Base-by-base conservation (phyloP, 2,329 filamentous ascomycete species). In the Ceratocystis ficicola region DNA sequence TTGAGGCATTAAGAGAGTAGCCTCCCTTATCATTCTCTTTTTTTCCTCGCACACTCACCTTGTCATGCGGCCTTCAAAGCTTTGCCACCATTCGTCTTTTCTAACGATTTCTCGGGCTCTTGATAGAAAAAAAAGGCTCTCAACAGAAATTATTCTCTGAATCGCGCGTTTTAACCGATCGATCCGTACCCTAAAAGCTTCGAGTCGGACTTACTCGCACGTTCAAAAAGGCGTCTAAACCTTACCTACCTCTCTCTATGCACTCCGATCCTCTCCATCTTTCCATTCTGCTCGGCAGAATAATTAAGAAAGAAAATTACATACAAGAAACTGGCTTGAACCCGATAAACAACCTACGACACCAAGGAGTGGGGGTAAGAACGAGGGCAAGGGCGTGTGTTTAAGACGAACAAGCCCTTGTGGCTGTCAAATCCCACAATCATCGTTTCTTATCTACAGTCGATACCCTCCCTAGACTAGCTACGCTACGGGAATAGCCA, bases 391-490 rank as follows among this genome's bases (percentile, higher is more conserved):
- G 55, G 55, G 55, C 28, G 55, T 59, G 55, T 25, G 25, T 32
- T 8, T 36, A 59, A 36, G 55, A n/a, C 17, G n/a, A n/a, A 36
- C 3, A 30, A 59, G 32, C 5, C 25, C 55, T 30, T 5, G 25
- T 36, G 17, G 55, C 10, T 22, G 55, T 59, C 55, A 36, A 59
- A 59, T 59, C 55, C 55, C 55, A 59, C 30, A 20, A n/a, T 36
- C 28, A 30, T 59, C 55, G 25, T 36, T 63, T 63, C 61, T 63
- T 63, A 63, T 63, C 61, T 63, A 50, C 25, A 46, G 28, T 30
- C 30, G 10, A 32, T 41, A 36, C 61, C 44, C 59, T 20, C 41
- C 60, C 44, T 17, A 36, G 12, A 15, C 20, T 44, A 32, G 22
- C 22, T 48, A 44, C 61, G n/a, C 25, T 63, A 48, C 41, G 22